Percentiles rank a stretch among this genome's conserved stretches.
Evolutionary conservation across 139 green algal genomes (phyloP).

Genomic region (Medakamo hakoo): DNA sequence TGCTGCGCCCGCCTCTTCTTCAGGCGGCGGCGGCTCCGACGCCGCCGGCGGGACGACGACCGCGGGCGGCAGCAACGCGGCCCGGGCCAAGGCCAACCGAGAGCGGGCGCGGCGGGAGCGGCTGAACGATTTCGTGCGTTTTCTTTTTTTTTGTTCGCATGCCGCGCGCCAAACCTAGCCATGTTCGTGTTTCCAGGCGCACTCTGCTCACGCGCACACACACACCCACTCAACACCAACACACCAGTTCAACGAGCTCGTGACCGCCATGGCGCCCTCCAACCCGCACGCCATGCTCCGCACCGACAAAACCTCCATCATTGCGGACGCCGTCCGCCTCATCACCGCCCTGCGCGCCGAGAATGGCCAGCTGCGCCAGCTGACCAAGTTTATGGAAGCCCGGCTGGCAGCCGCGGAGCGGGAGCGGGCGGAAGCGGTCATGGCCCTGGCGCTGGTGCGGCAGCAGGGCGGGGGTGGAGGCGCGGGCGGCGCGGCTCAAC

Average conservation of each 20-base stretch:
- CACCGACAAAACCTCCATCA: constrained; percentile 25
- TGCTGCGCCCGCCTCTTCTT: no score
- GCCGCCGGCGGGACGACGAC: no score
- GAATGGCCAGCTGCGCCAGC: constrained; percentile 35
- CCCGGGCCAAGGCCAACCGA: constrained; percentile 20
- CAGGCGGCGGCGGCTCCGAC: no score
- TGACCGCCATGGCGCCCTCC: neutral
- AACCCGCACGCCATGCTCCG: neutral
- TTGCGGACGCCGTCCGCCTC: constrained; percentile 31
- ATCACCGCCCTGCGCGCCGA: constrained; percentile 32
- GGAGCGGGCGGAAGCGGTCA: neutral
- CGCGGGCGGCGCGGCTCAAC: no score
- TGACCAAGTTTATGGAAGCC: constrained; percentile 45
- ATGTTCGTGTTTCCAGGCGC: neutral
- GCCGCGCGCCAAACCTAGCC: neutral
- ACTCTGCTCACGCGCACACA: no score
- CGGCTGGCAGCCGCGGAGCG: neutral
- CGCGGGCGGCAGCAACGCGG: constrained; percentile 9
- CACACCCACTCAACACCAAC: no score
- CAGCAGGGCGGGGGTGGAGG: no score
- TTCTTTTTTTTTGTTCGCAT: neutral
- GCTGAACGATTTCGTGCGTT: constrained; percentile 21
- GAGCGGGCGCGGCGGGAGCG: constrained; percentile 27
- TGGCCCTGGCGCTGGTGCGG: no score
- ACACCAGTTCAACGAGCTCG: neutral